A percentile compares a stretch with the other conserved stretches of the same genome.
These are phyloP conservation scores for Pistacia vera DNA, from an alignment of 345 rosid genomes.

Conservation along the genomic window DNA sequence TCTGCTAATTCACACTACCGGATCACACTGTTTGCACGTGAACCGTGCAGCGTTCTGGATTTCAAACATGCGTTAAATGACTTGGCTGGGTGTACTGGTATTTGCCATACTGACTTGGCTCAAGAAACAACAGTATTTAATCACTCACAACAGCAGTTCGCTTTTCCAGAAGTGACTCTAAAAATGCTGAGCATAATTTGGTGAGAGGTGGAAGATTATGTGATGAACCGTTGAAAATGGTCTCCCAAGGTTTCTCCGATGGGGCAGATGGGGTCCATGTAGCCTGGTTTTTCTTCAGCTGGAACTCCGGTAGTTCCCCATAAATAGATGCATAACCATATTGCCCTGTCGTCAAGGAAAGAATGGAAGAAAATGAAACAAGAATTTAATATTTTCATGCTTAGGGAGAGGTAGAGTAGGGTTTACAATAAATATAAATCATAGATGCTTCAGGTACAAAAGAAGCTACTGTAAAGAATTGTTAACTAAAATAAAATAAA, in stretches of 20 bases:
- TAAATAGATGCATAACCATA: conserved; percentile 75
- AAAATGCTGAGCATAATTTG: conserved; percentile 66
- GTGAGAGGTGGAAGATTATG: conserved; percentile 84
- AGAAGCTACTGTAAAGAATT: neutral
- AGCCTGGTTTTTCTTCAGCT: conserved; percentile 38
- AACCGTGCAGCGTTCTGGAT: neutral
- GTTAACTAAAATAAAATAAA: neutral
- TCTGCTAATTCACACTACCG: neutral
- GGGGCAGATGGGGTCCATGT: conserved; percentile 41
- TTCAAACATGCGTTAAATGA: neutral
- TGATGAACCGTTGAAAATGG: conserved; percentile 77
- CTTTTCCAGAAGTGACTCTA: conserved; percentile 80
- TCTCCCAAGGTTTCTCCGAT: conserved; percentile 85
- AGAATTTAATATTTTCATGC: no score
- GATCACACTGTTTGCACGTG: neutral
- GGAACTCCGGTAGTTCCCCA: conserved; percentile 64
- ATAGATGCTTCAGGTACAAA: neutral
- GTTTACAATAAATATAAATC: neutral
- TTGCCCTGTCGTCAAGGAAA: conserved; percentile 34
- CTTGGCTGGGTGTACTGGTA: neutral
- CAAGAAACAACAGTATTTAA: neutral
- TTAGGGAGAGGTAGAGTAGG: no score
- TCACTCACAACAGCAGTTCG: conserved; percentile 55
- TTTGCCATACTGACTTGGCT: neutral
- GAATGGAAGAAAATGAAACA: neutral